Base-by-base conservation (phyloP, 2,329 filamentous ascomycete species). In the Alternaria viburni region DNA sequence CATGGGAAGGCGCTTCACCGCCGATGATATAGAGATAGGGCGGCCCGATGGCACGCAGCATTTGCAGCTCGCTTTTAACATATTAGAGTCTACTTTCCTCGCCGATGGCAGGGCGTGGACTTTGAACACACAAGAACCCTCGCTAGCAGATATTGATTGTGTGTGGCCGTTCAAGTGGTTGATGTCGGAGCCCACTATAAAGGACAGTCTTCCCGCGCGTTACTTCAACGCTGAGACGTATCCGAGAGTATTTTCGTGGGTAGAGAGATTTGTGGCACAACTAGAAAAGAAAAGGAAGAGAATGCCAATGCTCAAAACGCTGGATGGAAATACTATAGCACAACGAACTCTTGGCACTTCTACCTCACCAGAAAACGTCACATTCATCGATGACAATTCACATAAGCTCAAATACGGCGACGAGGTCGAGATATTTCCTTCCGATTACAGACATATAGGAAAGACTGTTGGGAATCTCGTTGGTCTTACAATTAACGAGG, bases 141-240 rank as follows among this genome's bases (percentile, higher is more conserved):
- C 82, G 1, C 76, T 92, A 65, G 89, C 87, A 5, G 91, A 93
- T 75, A 88, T 93, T 63, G 88, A 93, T 79, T 88, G 83, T 79
- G 80, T 90, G 12, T 92, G 88, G 89, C 84, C 86, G 0, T 85
- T 93, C 67, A 85, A 90, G 76, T 93, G 91, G 91, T 77, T 92
- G 2, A 75, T 79, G 3, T 80, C 78, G 28, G 74, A 78, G 43
- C 64, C 59, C 3, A 55, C 55, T 4, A 11, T 80, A 91, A 50
- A 84, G 85, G 12, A 69, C 9, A 85, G 86, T 13, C 81, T 92
- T 41, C 85, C 87, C 1, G 67, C 80, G 44, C 82, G 85, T n/a
- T 73, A 83, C 4, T 84, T 92, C 65, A 85, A 85, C 3, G 73
- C 81, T 10, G 74, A 78, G 13, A 81, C 77, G 32, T 91, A 87